These are phyloP conservation scores for Macrophomina pseudophaseolina DNA, from an alignment of 2,329 filamentous ascomycete species.

Conservation along the genomic window DNA sequence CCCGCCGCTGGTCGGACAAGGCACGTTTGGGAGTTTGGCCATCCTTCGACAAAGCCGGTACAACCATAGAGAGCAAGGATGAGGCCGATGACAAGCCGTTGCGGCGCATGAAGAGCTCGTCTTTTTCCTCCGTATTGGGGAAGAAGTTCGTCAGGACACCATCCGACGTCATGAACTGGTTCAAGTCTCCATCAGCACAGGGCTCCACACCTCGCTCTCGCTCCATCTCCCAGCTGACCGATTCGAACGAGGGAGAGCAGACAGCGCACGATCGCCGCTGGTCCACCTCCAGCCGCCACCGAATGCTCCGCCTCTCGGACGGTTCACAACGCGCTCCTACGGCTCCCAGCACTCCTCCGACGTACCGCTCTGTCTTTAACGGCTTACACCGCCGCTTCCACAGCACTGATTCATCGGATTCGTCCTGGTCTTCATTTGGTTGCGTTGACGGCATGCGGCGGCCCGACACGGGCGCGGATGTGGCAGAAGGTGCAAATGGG, in stretches of 20 bases:
- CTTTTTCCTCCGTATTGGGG: constrained; percentile 8
- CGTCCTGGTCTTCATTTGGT: constrained; percentile 22
- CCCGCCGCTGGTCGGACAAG: background rate
- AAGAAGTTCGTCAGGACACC: constrained; percentile 7
- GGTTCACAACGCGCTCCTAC: constrained; percentile 14
- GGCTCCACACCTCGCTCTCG: constrained; percentile 7
- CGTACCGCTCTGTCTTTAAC: background rate
- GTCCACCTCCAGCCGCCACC: constrained; percentile 13
- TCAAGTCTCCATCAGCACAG: constrained; percentile 1
- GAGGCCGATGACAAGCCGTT: background rate
- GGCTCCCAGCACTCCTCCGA: background rate
- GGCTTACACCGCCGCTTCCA: constrained; percentile 10
- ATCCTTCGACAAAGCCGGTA: background rate
- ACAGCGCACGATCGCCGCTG: background rate
- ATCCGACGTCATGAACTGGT: constrained; percentile 15
- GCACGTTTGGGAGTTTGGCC: background rate
- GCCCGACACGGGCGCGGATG: background rate
- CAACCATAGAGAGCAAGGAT: background rate
- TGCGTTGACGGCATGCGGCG: constrained; percentile 25
- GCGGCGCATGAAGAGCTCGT: constrained; percentile 5
- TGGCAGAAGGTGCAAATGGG: background rate
- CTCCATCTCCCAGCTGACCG: constrained; percentile 8
- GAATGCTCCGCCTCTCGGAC: constrained; percentile 11
- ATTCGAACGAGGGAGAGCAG: constrained; percentile 11
- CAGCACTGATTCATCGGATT: constrained; percentile 13